Conservation (phyloP, 108 stramenopile species). For the Skeletonema tropicum region DNA sequence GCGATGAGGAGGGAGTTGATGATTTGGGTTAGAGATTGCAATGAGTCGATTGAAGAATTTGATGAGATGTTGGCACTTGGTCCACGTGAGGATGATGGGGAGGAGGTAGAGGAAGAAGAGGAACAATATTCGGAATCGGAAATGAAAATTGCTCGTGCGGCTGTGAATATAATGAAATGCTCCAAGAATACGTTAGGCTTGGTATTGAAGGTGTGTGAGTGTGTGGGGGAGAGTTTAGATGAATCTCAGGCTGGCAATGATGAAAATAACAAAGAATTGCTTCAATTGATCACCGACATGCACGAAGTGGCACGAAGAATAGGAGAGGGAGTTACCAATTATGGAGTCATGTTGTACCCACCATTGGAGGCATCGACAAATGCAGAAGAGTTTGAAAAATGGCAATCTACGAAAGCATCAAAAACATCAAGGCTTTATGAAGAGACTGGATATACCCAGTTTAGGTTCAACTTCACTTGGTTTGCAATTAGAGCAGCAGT, state of each 20-base stretch:
- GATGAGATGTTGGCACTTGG: conserved; percentile 73
- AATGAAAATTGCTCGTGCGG: conserved; percentile 63
- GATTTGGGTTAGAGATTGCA: conserved; percentile 76
- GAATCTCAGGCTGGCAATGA: conserved; percentile 3
- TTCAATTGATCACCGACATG: conserved; percentile 54
- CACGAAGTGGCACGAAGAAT: conserved; percentile 59
- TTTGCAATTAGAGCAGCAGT: conserved; percentile 22
- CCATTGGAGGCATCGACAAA: conserved; percentile 51
- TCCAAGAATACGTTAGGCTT: conserved; percentile 73
- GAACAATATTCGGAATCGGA: conserved; percentile 67
- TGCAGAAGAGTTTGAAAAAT: background rate
- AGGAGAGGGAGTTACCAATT: conserved; percentile 82
- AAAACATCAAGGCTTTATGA: background rate
- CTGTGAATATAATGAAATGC: conserved; percentile 73
- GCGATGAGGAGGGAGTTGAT: conserved; percentile 81
- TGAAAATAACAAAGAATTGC: conserved; percentile 24
- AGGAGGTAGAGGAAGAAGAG: conserved; percentile 41
- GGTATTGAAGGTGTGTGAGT: conserved; percentile 73
- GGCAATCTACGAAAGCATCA: background rate
- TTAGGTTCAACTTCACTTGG: conserved; percentile 17
- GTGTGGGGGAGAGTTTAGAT: conserved; percentile 44
- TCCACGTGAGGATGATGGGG: conserved; percentile 29
- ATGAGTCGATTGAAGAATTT: conserved; percentile 81
- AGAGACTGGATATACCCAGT: conserved; percentile 1
- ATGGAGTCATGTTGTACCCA: conserved; percentile 78